These are phyloP conservation scores for Phaffomyces antillensis DNA, from an alignment of 805 yeast species.

Conservation along the genomic window DNA sequence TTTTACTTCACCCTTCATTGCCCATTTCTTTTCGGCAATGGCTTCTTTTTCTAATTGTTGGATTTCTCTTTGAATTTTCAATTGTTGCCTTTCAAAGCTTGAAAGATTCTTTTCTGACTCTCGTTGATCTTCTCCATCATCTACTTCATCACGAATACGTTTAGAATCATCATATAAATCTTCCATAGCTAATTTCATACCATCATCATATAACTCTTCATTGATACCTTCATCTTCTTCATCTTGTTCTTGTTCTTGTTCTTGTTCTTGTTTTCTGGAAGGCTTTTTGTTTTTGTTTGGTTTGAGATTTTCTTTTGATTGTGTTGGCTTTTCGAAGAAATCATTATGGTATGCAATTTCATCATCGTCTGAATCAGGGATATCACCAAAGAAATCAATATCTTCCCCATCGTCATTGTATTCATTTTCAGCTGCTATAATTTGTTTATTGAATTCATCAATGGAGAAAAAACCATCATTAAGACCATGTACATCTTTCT, in stretches of 20 bases:
- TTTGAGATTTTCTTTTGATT: background rate
- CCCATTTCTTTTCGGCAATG: slow-evolving; percentile 88
- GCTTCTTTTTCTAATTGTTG: slow-evolving; percentile 76
- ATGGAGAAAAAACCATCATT: slow-evolving; percentile 82
- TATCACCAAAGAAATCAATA: slow-evolving; percentile 43
- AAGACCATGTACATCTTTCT: slow-evolving; percentile 51
- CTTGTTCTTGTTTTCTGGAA: background rate
- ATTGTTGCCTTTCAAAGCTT: slow-evolving; percentile 78
- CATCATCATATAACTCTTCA: slow-evolving; percentile 57
- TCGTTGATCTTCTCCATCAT: slow-evolving; percentile 20
- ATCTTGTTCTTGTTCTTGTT: slow-evolving; percentile 31
- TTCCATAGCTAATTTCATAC: slow-evolving; percentile 46
- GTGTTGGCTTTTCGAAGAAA: slow-evolving; percentile 43
- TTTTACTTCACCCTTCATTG: slow-evolving; percentile 86
- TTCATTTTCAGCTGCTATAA: slow-evolving; percentile 51
- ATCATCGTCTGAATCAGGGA: slow-evolving; percentile 44
- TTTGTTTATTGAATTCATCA: slow-evolving; percentile 74
- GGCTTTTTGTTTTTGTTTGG: background rate
- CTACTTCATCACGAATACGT: slow-evolving; percentile 34
- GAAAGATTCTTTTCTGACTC: slow-evolving; percentile 41
- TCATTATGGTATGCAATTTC: slow-evolving; percentile 38
- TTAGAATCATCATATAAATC: slow-evolving; percentile 34
- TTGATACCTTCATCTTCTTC: slow-evolving; percentile 42
- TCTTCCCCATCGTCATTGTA: slow-evolving; percentile 39
- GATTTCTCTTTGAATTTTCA: slow-evolving; percentile 69